Evolutionary conservation across 106 monocot genomes (phyloP).

Genomic region (Posidonia australis): DNA sequence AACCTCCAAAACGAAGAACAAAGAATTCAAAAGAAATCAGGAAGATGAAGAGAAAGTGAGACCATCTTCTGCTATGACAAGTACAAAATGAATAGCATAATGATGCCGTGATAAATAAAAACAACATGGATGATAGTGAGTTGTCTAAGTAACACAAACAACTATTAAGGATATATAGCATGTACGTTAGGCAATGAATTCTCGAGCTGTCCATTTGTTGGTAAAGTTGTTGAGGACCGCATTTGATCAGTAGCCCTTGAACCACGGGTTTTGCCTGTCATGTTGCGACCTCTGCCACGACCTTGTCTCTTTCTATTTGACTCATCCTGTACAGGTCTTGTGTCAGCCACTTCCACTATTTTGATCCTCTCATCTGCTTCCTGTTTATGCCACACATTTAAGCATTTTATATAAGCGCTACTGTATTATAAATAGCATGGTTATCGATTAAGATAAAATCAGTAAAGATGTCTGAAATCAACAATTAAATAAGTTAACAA

Average conservation of each 20-base stretch:
- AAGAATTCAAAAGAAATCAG: conserved; percentile 5
- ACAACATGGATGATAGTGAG: too few species aligned
- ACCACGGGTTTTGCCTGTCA: conserved; percentile 49
- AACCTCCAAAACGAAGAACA: too few species aligned
- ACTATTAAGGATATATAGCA: not conserved
- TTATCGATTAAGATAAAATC: too few species aligned
- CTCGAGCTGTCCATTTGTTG: conserved; percentile 67
- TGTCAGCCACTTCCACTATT: conserved; percentile 29
- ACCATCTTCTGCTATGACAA: too few species aligned
- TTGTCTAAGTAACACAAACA: not conserved
- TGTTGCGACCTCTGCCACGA: conserved; percentile 64
- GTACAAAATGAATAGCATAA: too few species aligned
- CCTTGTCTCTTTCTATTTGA: conserved; percentile 57
- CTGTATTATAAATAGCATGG: not conserved
- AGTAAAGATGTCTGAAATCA: too few species aligned
- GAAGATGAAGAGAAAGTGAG: not conserved
- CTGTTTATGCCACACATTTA: conserved; percentile 16
- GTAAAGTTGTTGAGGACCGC: conserved; percentile 10
- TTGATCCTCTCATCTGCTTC: conserved; percentile 39
- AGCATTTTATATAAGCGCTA: conserved; percentile 3
- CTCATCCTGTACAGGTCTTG: conserved; percentile 32
- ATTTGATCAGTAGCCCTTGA: conserved; percentile 60
- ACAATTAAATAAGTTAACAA: too few species aligned
- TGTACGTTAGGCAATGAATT: conserved; percentile 40
- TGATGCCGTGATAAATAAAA: too few species aligned